Evolutionary conservation across 148 eudicot species (phyloP).

Genomic region (Polygonum aviculare): DNA sequence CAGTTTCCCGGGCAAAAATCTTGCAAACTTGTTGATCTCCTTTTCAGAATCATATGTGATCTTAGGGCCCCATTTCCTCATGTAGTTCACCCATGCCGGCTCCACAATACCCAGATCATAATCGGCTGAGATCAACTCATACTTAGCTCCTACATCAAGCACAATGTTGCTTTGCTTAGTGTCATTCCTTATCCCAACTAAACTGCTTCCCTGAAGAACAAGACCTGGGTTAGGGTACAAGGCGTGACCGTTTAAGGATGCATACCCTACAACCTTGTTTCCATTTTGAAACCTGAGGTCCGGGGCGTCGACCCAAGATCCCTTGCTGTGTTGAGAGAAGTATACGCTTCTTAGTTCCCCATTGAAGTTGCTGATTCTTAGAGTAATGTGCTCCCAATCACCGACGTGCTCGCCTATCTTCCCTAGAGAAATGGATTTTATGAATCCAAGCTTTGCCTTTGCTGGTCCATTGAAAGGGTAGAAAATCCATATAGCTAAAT

Average conservation of each 20-base stretch:
- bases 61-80: conserved; percentile 33
- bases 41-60: conserved; percentile 22
- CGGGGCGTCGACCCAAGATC: conserved; percentile 28
- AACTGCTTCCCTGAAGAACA: conserved; percentile 21
- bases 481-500: conserved; percentile 28
- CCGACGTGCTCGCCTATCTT: conserved; percentile 32
- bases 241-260: conserved; percentile 39
- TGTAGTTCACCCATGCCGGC: conserved; percentile 32
- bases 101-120: conserved; percentile 21
- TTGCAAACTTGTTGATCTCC: conserved; percentile 22
- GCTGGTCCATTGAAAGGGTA: conserved; percentile 37
- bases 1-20: conserved; percentile 22
- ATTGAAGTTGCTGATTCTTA: conserved; percentile 34
- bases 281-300: conserved; percentile 24
- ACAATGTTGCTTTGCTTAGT: conserved; percentile 17
- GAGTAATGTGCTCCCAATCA: conserved; percentile 38
- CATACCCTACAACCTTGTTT: conserved; percentile 21
- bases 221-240: conserved; percentile 22
- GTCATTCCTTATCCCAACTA: conserved; percentile 27
- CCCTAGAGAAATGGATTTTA: conserved; percentile 24
- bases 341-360: conserved; percentile 21
- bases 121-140: conserved; percentile 25
- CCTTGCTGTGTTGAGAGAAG: conserved; percentile 36
- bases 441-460: conserved; percentile 21
- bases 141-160: conserved; percentile 18